These are phyloP conservation scores for Exophiala oligosperma DNA, from an alignment of 2,329 filamentous ascomycete species.

Conservation along the genomic window DNA sequence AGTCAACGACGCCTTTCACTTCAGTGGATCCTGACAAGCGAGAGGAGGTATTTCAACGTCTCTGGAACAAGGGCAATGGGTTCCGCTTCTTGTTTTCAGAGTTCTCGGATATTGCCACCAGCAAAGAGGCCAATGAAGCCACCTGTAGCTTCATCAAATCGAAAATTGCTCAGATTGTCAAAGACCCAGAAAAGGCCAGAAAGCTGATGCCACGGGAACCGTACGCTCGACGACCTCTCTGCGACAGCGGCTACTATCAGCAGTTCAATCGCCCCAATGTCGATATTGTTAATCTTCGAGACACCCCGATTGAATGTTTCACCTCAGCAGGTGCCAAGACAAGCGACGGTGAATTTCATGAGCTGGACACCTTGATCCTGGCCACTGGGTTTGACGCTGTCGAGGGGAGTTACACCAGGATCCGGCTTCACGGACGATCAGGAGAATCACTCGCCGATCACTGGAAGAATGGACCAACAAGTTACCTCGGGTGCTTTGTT, in stretches of 20 bases:
- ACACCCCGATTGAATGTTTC: slow-evolving; percentile 43
- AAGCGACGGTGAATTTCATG: slow-evolving; percentile 44
- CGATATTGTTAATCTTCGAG: slow-evolving; percentile 46
- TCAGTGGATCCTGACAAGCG: slow-evolving; percentile 8
- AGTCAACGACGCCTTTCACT: slow-evolving; percentile 27
- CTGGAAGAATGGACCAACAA: slow-evolving; percentile 34
- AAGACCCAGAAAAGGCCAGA: slow-evolving; percentile 46
- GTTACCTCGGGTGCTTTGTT: slow-evolving; percentile 44
- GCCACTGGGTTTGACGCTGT: slow-evolving; percentile 47
- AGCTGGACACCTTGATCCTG: slow-evolving; percentile 43
- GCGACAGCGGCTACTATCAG: slow-evolving; percentile 41
- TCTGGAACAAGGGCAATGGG: slow-evolving; percentile 36
- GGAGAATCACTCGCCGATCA: slow-evolving; percentile 33
- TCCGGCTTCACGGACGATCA: slow-evolving; percentile 33
- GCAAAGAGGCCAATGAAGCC: slow-evolving; percentile 51
- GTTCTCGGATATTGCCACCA: slow-evolving; percentile 39
- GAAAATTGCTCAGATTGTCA: slow-evolving; percentile 53
- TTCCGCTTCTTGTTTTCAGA: slow-evolving; percentile 40
- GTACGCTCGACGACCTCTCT: slow-evolving; percentile 23
- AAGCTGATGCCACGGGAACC: slow-evolving; percentile 18
- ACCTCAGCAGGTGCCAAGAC: slow-evolving; percentile 42
- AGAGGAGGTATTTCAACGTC: slow-evolving; percentile 31
- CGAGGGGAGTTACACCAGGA: slow-evolving; percentile 36
- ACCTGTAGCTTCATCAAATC: slow-evolving; percentile 57
- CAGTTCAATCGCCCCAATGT: slow-evolving; percentile 49